Evolutionary conservation across 2,329 filamentous ascomycete genomes (phyloP), one percentile per base, ranked within the genome.

Genomic region (Epichloe scottii): DNA sequence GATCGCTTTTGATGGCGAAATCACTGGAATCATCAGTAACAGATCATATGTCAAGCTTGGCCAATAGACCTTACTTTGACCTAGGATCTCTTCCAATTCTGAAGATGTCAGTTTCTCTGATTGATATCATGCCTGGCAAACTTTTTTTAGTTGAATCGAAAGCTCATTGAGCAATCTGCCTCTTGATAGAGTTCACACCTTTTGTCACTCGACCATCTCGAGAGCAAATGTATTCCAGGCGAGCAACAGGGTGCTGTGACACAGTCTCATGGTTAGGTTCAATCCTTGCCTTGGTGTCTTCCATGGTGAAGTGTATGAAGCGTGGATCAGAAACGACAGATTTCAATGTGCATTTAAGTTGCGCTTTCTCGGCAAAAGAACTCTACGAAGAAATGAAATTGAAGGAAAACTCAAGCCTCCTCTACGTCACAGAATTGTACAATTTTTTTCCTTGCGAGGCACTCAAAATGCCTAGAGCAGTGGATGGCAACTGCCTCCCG

Each of bases 1-100:
- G 46, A 43, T 69, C 66, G 43, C 60, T 59, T 10, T 62, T 58
- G 39, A 80, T 68, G 21, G 60, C 58, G 37, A 73, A 61, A 43
- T 54, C 41, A 5, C 68, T 63, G 53, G 69, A 41, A 2, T 73
- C 17, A 3, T 30, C 21, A 21, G 43, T 11, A 15, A 44, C 7
- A 2, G 8, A 1, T 8, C 17, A 19, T 19, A n/a, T 21, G 3
- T 12, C 10, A n/a, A 12, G 14, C 5, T 8, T n/a, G 41, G 57
- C 14, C 11, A n/a, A 34, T 2, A 26, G n/a, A 35, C 34, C 61
- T 43, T 56, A 69, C 67, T 67, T 68, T 44, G 63, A 61, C 3
- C 53, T 51, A 5, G 64, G 60, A 51, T 68, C 63, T 51, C 66
- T 60, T n/a, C 66, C 65, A 53, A 69, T 62, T 51, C 59, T 66